These are phyloP conservation scores for Cystobasidiaceae sp. DNA, from an alignment of 1,284 basidiomycete genomes.

Conservation along the genomic window DNA sequence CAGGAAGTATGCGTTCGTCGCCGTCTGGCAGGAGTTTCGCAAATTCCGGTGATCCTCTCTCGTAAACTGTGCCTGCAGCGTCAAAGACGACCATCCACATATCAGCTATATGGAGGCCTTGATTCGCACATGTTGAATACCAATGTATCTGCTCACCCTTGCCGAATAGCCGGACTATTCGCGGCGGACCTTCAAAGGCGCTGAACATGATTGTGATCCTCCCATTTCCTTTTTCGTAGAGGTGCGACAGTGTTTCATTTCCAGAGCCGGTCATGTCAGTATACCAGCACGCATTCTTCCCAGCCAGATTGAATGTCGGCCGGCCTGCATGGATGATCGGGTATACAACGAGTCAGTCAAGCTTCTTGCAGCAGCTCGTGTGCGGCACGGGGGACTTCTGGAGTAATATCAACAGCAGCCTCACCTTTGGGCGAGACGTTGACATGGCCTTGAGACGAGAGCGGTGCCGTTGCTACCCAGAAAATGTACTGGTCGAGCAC, in stretches of 20 bases:
- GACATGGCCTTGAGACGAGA: conserved; percentile 27
- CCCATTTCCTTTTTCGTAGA: conserved; percentile 29
- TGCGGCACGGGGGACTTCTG: not conserved
- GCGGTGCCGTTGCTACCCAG: conserved; percentile 32
- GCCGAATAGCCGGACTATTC: conserved; percentile 35
- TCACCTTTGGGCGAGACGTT: conserved; percentile 27
- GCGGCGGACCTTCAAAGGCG: conserved; percentile 33
- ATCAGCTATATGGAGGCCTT: not conserved
- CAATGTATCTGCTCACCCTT: too few species aligned
- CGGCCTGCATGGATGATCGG: not conserved
- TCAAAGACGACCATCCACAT: not conserved
- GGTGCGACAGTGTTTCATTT: conserved; percentile 35
- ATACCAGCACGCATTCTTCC: conserved; percentile 25
- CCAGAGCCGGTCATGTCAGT: conserved; percentile 32
- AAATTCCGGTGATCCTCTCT: conserved; percentile 31
- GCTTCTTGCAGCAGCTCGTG: not conserved
- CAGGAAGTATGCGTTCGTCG: conserved; percentile 28
- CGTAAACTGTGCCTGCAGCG: conserved; percentile 29
- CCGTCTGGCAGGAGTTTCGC: conserved; percentile 2
- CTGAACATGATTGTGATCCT: conserved; percentile 34
- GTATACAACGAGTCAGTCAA: not conserved
- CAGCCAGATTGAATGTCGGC: conserved; percentile 27
- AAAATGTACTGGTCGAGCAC: conserved; percentile 17
- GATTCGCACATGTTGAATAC: too few species aligned
- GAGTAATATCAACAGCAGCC: not conserved